Percentiles rank a stretch among this genome's conserved stretches.
Conservation (phyloP, 2,329 filamentous ascomycete genomes). For the Sporothrix variecibatus region DNA sequence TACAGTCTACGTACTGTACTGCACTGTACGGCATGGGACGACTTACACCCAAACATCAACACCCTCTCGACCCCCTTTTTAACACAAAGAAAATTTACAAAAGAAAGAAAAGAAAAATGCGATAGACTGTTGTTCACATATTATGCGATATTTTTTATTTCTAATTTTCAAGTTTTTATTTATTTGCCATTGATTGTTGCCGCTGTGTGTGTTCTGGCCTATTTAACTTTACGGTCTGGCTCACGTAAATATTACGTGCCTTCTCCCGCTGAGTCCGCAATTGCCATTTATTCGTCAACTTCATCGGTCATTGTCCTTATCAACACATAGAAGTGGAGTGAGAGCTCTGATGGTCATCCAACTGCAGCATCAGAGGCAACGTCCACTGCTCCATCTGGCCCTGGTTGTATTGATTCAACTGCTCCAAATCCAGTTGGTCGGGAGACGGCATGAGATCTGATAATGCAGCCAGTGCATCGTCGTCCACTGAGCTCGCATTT, state of each 20-base stretch:
- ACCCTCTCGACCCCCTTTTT: not conserved
- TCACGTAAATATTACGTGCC: no score
- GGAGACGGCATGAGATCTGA: not conserved
- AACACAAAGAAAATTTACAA: not conserved
- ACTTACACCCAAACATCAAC: not conserved
- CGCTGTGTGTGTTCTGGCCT: not conserved
- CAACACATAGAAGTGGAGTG: not conserved
- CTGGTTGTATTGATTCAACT: not conserved
- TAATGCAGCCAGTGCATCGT: not conserved
- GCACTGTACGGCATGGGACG: not conserved
- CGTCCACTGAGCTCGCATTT: not conserved
- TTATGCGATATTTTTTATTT: no score
- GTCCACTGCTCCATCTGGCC: slow-evolving; percentile 6
- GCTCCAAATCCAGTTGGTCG: not conserved
- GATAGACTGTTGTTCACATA: no score
- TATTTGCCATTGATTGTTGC: not conserved
- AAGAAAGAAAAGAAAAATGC: no score
- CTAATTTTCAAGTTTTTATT: not conserved
- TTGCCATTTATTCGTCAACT: no score
- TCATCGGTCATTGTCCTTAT: not conserved
- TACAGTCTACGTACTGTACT: not conserved
- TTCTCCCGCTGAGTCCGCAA: no score
- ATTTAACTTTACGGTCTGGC: not conserved
- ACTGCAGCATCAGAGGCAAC: slow-evolving; percentile 15
- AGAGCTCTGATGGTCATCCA: slow-evolving; percentile 5